Conservation (phyloP, 2,329 filamentous ascomycete genomes). For the Magnaporthales sp. region DNA sequence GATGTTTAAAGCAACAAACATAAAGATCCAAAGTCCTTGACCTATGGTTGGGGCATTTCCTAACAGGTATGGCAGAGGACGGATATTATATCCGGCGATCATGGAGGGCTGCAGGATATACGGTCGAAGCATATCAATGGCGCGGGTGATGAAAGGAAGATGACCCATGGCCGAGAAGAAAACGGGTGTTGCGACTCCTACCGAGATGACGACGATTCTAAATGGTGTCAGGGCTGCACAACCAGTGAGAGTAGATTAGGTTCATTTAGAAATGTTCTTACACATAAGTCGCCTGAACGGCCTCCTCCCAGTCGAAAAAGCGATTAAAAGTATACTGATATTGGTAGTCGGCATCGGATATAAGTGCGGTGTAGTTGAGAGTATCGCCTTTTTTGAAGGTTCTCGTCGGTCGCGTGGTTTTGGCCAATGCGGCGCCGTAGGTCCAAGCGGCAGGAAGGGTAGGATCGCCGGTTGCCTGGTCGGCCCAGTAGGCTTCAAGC, state of each 20-base stretch:
- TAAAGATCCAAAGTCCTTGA: conserved; percentile 12
- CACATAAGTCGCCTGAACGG: background rate
- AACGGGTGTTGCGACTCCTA: background rate
- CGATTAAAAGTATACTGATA: conserved; percentile 9
- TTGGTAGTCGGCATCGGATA: conserved; percentile 4
- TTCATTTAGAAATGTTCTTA: background rate
- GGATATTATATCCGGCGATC: conserved; percentile 18
- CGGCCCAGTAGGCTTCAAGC: conserved; percentile 18
- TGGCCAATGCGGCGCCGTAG: background rate
- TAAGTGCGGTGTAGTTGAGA: conserved; percentile 13
- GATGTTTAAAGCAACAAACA: conserved; percentile 11
- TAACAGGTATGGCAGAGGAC: conserved; percentile 22
- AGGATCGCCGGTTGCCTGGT: background rate
- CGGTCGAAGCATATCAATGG: background rate
- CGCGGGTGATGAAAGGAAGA: background rate
- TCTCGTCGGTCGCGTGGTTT: background rate
- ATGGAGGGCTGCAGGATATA: background rate
- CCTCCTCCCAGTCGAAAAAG: background rate
- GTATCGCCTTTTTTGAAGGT: conserved; percentile 9
- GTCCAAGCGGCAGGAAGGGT: background rate
- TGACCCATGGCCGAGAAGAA: background rate
- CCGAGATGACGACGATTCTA: background rate
- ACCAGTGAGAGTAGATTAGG: background rate
- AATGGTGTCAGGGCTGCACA: background rate
- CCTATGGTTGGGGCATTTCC: conserved; percentile 23